Base-by-base conservation (phyloP, 2,329 filamentous ascomycete species). In the Pseudogymnoascus sp. region DNA sequence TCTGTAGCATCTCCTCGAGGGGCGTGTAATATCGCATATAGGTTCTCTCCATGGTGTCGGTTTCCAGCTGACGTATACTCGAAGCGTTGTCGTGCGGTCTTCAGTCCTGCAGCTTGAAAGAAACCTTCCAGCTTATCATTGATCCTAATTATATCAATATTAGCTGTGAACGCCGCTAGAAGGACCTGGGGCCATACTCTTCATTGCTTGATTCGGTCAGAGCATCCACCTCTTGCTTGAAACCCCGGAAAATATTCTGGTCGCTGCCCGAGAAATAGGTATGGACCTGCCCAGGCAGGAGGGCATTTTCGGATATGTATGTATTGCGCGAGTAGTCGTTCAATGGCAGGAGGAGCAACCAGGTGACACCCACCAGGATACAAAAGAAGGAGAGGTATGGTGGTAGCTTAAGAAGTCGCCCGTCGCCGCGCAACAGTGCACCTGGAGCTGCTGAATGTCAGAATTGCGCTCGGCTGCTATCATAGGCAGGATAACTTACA, bases 211-310 rank as follows among this genome's bases (percentile, higher is more conserved):
- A 78, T 67, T 78, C 77, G 63, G 78, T 80, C 65, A 93, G 72
- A 7, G 77, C 80, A 69, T 89, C 85, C 61, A 96, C 81, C 77
- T 97, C 95, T 72, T 91, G 87, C 71, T 89, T 86, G 75, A 96
- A 97, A 6, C 91, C 95, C 57, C 92, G 84, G 72, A 97, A 93
- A 68, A 97, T 85, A 75, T 97, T 90, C 78, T 97, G 93, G 74
- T 99, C 95, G 75, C 91, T 96, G 16, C 95, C 95, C 5, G 90
- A 88, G 73, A 99, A 99, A 76, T 99, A 99, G 1, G 95, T 96
- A 77, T 97, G 93, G 7, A 97, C 95, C 76, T 99, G 95, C 1
- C 93, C 95, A 0, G 95, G 95, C 12, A 99, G 80, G 36, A 99
- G 85, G 10, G 95, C 95, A 75, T 99, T 99, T 76, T 99, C 95